Conservation (phyloP, 331 rosid genomes). For the Acacia pycnantha region DNA sequence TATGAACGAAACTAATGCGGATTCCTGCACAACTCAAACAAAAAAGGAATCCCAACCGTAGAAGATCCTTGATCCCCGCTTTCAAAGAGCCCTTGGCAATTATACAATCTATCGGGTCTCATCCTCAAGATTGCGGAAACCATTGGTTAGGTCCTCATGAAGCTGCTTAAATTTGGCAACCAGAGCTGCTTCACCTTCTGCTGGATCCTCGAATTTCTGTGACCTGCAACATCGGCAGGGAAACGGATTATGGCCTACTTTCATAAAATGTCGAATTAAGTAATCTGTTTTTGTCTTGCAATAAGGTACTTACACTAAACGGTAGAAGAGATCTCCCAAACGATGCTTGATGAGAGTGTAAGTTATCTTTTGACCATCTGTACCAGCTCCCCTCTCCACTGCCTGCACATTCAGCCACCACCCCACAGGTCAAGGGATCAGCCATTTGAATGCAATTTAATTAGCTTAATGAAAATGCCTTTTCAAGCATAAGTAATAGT, state of each 20-base stretch:
- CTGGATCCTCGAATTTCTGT: slow-evolving; percentile 98
- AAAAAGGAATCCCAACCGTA: not conserved
- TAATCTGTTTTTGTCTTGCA: not conserved
- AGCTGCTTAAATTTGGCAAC: slow-evolving; percentile 76
- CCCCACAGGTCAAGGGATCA: slow-evolving; percentile 8
- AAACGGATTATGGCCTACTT: slow-evolving; percentile 29
- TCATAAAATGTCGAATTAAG: slow-evolving; percentile 1
- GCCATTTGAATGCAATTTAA: slow-evolving; percentile 8
- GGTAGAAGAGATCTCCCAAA: slow-evolving; percentile 95
- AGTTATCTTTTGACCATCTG: slow-evolving; percentile 91
- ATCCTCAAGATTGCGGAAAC: slow-evolving; percentile 98
- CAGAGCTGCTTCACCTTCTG: slow-evolving; percentile 84
- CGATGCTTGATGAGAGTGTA: slow-evolving; percentile 91
- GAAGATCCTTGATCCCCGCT: slow-evolving; percentile 30
- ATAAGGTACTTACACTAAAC: slow-evolving; percentile 72
- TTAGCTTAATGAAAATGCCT: slow-evolving; percentile 1
- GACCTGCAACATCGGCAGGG: slow-evolving; percentile 56
- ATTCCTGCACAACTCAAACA: slow-evolving; percentile 23
- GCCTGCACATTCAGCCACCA: slow-evolving; percentile 56
- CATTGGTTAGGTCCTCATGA: slow-evolving; percentile 74
- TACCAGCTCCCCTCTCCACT: slow-evolving; percentile 94
- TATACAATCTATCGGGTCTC: slow-evolving; percentile 71
- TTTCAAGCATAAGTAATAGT: slow-evolving; percentile 2
- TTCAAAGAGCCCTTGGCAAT: slow-evolving; percentile 25
- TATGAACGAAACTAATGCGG: slow-evolving; percentile 16